These are phyloP conservation scores for Penicillium steckii DNA, from an alignment of 495 filamentous ascomycete genomes.

Conservation along the genomic window DNA sequence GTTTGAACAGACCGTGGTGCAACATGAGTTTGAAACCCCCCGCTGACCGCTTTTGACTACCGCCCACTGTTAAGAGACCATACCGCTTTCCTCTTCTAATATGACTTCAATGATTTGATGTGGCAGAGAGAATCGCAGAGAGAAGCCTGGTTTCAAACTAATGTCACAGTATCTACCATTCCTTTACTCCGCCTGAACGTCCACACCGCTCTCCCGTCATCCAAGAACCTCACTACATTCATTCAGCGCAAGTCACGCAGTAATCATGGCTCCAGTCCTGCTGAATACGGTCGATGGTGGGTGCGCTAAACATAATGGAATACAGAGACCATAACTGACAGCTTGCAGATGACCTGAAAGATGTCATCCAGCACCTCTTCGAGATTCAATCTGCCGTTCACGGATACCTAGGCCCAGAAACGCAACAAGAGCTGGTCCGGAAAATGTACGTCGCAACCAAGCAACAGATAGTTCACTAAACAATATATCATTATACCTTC, in stretches of 20 bases:
- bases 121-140: too few relatives aligned
- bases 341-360: slow-evolving; percentile 43
- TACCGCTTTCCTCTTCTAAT: too few relatives aligned
- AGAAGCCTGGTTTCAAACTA: too few relatives aligned
- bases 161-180: too few relatives aligned
- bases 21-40: too few relatives aligned
- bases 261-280: slow-evolving; percentile 44
- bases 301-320: slow-evolving; percentile 6
- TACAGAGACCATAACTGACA: slow-evolving; percentile 4
- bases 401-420: slow-evolving; percentile 63
- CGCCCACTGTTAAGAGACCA: too few relatives aligned
- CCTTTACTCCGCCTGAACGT: neutral
- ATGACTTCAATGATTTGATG: too few relatives aligned
- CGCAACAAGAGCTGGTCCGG: slow-evolving; percentile 57
- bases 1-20: too few relatives aligned
- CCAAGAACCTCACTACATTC: slow-evolving; percentile 8
- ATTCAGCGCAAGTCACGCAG: neutral
- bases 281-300: slow-evolving; percentile 51
- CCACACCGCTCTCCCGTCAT: slow-evolving; percentile 20
- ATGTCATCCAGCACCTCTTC: slow-evolving; percentile 82
- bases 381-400: slow-evolving; percentile 74
- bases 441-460: slow-evolving; percentile 53
- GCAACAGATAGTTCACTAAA: slow-evolving; percentile 1
- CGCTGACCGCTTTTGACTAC: too few relatives aligned
- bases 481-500: neutral